A percentile compares a stretch with the other conserved stretches of the same genome.
Conservation (phyloP, 228 moss, liverwort and hornwort genomes). For the Sphagnum fallax region DNA sequence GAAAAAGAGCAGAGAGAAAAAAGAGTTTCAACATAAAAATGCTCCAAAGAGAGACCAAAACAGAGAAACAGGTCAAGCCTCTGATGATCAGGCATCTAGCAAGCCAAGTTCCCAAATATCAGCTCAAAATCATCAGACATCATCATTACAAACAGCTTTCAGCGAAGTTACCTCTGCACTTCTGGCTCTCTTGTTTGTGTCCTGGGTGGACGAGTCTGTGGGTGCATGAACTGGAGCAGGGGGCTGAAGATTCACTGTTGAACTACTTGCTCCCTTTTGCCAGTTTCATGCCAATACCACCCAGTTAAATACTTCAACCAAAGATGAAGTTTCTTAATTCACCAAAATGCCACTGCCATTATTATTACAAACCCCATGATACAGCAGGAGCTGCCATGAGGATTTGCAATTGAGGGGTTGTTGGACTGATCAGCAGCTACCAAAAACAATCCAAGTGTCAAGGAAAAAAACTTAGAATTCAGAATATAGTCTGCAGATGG, state of each 20-base stretch:
- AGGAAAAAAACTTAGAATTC: no score
- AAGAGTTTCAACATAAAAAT: background rate
- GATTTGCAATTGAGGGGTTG: no score
- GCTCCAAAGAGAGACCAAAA: background rate
- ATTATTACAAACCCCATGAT: no score
- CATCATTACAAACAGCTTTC: background rate
- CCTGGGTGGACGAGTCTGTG: constrained; percentile 40
- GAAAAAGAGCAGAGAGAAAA: background rate
- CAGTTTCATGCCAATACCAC: constrained; percentile 6
- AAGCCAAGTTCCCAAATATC: background rate
- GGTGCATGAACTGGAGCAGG: constrained; percentile 64
- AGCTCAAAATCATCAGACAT: background rate
- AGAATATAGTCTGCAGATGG: no score
- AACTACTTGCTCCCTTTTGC: constrained; percentile 42
- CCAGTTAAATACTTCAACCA: background rate
- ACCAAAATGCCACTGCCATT: no score
- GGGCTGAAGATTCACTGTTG: constrained; percentile 39
- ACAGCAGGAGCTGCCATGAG: no score
- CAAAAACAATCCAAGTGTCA: no score
- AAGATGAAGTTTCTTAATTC: no score
- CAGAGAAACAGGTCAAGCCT: background rate
- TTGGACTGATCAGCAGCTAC: no score
- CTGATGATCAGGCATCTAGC: background rate
- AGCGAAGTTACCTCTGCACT: constrained; percentile 62
- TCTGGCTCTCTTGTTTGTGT: constrained; percentile 82